Conservation (phyloP, 2,329 filamentous ascomycete genomes). For the Hysterium pulicare region DNA sequence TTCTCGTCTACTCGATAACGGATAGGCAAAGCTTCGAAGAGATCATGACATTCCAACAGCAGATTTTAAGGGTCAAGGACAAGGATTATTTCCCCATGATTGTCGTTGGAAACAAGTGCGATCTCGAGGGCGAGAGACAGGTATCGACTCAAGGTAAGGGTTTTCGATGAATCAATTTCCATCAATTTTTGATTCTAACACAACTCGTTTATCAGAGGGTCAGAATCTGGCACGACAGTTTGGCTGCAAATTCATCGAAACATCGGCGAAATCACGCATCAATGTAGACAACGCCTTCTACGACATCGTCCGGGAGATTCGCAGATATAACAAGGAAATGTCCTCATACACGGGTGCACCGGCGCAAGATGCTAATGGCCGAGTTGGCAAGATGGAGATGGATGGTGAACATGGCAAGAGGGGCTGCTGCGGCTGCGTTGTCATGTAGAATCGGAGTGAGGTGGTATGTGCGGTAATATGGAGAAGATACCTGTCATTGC, state of each 20-base stretch:
- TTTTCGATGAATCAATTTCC: slow-evolving; percentile 6
- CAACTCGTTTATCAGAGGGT: slow-evolving; percentile 64
- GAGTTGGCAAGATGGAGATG: slow-evolving; percentile 72
- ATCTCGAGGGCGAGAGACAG: slow-evolving; percentile 88
- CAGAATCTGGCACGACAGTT: slow-evolving; percentile 82
- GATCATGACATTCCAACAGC: slow-evolving; percentile 97
- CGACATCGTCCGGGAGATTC: slow-evolving; percentile 96
- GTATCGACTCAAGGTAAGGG: slow-evolving; percentile 84
- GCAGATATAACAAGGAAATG: slow-evolving; percentile 98
- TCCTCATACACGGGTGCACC: slow-evolving; percentile 73
- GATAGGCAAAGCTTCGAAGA: slow-evolving; percentile 97
- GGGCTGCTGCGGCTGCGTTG: slow-evolving; percentile 79
- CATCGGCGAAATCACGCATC: slow-evolving; percentile 94
- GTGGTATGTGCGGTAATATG: slow-evolving; percentile 10
- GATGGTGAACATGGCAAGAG: slow-evolving; percentile 64
- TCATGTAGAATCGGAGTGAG: slow-evolving; percentile 62
- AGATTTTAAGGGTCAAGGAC: slow-evolving; percentile 97
- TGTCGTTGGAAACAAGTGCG: slow-evolving; percentile 98
- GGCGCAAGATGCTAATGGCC: slow-evolving; percentile 58
- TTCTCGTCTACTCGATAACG: slow-evolving; percentile 97
- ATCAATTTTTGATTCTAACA: slow-evolving; percentile 4
- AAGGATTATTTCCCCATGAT: slow-evolving; percentile 99
- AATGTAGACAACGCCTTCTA: slow-evolving; percentile 99
- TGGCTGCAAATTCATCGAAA: slow-evolving; percentile 98
- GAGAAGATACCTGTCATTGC: slow-evolving; percentile 24